Conservation (phyloP, 1,284 basidiomycete species). For the Agaricales sp. region DNA sequence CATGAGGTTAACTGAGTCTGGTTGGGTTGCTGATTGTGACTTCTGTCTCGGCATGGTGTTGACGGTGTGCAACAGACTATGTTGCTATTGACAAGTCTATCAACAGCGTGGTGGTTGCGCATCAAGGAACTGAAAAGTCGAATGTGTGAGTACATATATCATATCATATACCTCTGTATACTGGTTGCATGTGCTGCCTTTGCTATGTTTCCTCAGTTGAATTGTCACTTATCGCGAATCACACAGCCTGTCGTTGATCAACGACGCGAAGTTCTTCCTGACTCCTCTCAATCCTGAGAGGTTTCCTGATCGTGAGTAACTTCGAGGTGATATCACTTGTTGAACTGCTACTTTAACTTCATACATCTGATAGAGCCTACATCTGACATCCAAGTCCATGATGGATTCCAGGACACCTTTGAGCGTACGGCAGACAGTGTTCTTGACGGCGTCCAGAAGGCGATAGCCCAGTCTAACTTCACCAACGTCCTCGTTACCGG, state of each 20-base stretch:
- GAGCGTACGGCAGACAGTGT: constrained; percentile 31
- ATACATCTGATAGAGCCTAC: constrained; percentile 8
- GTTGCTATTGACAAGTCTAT: constrained; percentile 19
- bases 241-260: constrained; percentile 31
- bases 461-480: constrained; percentile 21
- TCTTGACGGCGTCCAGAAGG: constrained; percentile 26
- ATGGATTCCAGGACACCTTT: constrained; percentile 35
- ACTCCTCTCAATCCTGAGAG: constrained; percentile 25
- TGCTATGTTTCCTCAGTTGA: background rate
- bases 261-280: constrained; percentile 28
- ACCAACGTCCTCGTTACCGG: constrained; percentile 31
- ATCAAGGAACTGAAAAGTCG: constrained; percentile 32
- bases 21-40: background rate
- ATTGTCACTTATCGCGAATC: background rate
- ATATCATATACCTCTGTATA: background rate
- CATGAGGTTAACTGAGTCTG: too few relatives aligned
- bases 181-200: too few relatives aligned
- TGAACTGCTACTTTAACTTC: background rate
- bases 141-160: constrained; percentile 22
- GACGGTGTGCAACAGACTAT: constrained; percentile 4
- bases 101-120: constrained; percentile 33
- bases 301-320: constrained; percentile 28
- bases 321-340: constrained; percentile 15
- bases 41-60: background rate
- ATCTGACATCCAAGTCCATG: constrained; percentile 27